Conservation (phyloP, 768 basidiomycete genomes). For the Pisolithus tinctorius region DNA sequence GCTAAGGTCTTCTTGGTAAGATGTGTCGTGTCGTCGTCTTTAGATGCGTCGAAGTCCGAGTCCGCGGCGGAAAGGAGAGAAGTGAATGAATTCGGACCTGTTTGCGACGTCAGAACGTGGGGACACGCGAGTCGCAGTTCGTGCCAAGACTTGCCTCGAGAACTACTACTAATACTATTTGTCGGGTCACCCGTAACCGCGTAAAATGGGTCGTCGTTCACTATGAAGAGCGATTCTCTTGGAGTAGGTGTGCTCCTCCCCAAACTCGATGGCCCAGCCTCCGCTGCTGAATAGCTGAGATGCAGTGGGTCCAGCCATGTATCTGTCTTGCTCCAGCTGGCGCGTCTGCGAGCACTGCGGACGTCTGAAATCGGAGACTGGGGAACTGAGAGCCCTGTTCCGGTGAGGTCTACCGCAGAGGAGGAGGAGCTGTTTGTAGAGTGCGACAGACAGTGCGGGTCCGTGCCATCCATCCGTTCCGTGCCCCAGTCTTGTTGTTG, state of each 20-base stretch:
- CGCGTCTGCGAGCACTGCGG: conserved; percentile 37
- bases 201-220: conserved; percentile 45
- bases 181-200: conserved; percentile 33
- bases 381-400: conserved; percentile 43
- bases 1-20: conserved; percentile 46
- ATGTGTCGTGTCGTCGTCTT: conserved; percentile 54
- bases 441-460: conserved; percentile 2
- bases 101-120: conserved; percentile 36
- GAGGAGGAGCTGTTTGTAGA: conserved; percentile 38
- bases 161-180: conserved; percentile 3
- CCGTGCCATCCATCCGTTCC: conserved; percentile 9
- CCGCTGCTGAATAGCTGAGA: conserved; percentile 26
- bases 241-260: conserved; percentile 17
- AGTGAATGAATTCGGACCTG: conserved; percentile 41
- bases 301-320: conserved; percentile 42
- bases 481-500: neutral
- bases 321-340: conserved; percentile 51
- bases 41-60: conserved; percentile 33
- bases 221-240: conserved; percentile 16
- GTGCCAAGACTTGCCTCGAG: neutral
- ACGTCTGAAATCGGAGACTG: conserved; percentile 47
- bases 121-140: conserved; percentile 13
- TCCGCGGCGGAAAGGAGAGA: conserved; percentile 37
- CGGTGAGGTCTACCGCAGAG: conserved; percentile 50
- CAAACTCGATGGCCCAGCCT: conserved; percentile 16